Evolutionary conservation across 345 rosid species (phyloP), one percentile per base, ranked within the genome.

Genomic region (Limnanthes douglasii): DNA sequence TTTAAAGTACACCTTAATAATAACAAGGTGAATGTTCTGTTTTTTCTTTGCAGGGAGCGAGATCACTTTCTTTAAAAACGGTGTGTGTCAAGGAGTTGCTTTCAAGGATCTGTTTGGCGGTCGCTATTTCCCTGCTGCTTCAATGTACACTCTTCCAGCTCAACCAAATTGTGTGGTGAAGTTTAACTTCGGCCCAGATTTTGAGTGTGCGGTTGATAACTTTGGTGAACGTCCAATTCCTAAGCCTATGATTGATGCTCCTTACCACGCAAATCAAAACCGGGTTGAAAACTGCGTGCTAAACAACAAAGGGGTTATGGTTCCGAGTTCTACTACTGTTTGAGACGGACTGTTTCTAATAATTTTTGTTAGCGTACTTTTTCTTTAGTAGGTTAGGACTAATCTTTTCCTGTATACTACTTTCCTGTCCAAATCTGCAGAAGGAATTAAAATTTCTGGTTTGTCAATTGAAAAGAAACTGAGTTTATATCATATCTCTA

Each of bases 61-160:
- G 70, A 80, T 90, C 62, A 72, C 85, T 21, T 84, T 90, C 70
- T 90, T 77, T 66, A 84, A 65, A 48, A 80, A 90, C 53, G 98
- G 95, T 41, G 59, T 55, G 30, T 68, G 85, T 49, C 94, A 84
- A 64, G 98, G 95, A 31, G 70, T 78, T 57, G 98, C 98, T 34
- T 90, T 70, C 69, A 75, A 59, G 56, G 86, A 90, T 56, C 48
- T 84, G 43, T 51, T 37, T 40, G 95, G 94, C 12, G 94, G 94
- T 34, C 83, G 73, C 53, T 84, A 90, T 56, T 80, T 70, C 60
- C 95, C 98, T 25, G 94, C 98, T 62, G 98, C 98, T 44, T 90
- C 98, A 16, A 80, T 84, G 95, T 90, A 90, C 53, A 84, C 95
- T 36, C 95, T 90, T 46, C 95, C 95, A 5, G 62, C 68, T 51